Evolutionary conservation across 805 yeast genomes (phyloP).

Genomic region (Candida suzukii): DNA sequence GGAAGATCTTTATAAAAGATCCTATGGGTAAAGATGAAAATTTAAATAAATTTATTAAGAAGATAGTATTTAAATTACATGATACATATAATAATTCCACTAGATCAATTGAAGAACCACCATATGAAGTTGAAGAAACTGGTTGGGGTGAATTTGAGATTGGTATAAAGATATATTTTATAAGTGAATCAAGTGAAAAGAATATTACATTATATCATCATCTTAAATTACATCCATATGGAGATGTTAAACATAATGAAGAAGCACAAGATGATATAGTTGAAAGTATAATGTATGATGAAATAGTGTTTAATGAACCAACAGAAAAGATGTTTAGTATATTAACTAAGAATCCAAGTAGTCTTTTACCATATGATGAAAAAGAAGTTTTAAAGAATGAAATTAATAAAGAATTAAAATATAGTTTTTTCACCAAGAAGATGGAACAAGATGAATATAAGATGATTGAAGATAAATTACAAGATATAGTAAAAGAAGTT

Average conservation of each 20-base stretch:
- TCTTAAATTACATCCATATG: constrained; percentile 82
- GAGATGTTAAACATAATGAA: constrained; percentile 12
- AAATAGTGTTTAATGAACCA: constrained; percentile 91
- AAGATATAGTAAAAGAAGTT: constrained; percentile 19
- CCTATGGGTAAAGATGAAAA: constrained; percentile 43
- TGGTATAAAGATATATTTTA: constrained; percentile 78
- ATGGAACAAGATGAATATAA: constrained; percentile 62
- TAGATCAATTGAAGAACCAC: constrained; percentile 83
- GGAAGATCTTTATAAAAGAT: constrained; percentile 89
- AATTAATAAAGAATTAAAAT: constrained; percentile 13
- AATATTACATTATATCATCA: constrained; percentile 82
- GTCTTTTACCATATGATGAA: constrained; percentile 35
- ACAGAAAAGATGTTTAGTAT: constrained; percentile 81
- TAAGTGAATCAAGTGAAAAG: constrained; percentile 83
- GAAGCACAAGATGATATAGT: constrained; percentile 39
- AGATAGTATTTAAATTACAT: constrained; percentile 90
- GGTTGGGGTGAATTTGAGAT: constrained; percentile 99
- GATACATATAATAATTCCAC: constrained; percentile 87
- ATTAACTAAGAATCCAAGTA: constrained; percentile 61
- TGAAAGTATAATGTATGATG: constrained; percentile 70
- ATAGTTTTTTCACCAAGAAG: constrained; percentile 27
- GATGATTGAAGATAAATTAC: constrained; percentile 35
- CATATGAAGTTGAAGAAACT: constrained; percentile 91
- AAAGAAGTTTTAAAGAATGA: constrained; percentile 1
- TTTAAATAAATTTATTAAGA: constrained; percentile 70